phyloP scores from a whole-genome alignment of 1,284 basidiomycete species.

The Cystobasidiaceae sp. region DNA sequence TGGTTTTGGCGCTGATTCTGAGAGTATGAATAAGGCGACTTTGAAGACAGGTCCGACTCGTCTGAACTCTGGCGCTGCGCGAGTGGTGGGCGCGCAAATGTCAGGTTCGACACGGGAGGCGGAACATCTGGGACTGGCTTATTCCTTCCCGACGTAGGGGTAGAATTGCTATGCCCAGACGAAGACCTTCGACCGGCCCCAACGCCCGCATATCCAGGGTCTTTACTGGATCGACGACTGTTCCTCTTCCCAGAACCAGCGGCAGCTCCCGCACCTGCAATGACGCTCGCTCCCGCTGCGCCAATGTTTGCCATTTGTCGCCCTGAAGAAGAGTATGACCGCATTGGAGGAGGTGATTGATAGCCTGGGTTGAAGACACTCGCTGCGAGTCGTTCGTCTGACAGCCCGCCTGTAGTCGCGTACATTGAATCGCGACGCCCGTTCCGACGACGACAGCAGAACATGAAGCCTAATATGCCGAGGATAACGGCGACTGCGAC shows the following conservation, averaged over 20 bases:
- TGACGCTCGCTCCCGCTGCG: neutral
- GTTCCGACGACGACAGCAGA: slow-evolving; percentile 8
- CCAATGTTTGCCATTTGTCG: slow-evolving; percentile 10
- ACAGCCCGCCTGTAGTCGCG: slow-evolving; percentile 3
- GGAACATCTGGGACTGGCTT: slow-evolving; percentile 7
- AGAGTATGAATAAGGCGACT: neutral
- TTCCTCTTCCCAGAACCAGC: neutral
- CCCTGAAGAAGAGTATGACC: neutral
- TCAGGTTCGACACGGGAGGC: slow-evolving; percentile 23
- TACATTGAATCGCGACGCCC: slow-evolving; percentile 7
- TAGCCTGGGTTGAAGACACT: neutral
- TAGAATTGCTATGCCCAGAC: neutral
- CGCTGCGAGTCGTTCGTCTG: slow-evolving; percentile 10
- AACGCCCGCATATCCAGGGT: neutral
- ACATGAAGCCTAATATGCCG: slow-evolving; percentile 4
- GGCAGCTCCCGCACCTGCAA: slow-evolving; percentile 11
- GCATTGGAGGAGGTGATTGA: neutral
- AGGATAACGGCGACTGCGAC: slow-evolving; percentile 6
- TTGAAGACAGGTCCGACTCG: neutral
- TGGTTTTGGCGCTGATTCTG: neutral
- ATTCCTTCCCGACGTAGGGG: neutral
- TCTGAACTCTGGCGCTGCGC: neutral
- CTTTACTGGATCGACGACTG: neutral
- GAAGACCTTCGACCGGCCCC: neutral
- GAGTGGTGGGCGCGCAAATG: slow-evolving; percentile 1